Percentiles rank a stretch among this genome's conserved stretches.
Evolutionary conservation across 352 stramenopile species (phyloP).

Genomic region (Phytophthora quininea): DNA sequence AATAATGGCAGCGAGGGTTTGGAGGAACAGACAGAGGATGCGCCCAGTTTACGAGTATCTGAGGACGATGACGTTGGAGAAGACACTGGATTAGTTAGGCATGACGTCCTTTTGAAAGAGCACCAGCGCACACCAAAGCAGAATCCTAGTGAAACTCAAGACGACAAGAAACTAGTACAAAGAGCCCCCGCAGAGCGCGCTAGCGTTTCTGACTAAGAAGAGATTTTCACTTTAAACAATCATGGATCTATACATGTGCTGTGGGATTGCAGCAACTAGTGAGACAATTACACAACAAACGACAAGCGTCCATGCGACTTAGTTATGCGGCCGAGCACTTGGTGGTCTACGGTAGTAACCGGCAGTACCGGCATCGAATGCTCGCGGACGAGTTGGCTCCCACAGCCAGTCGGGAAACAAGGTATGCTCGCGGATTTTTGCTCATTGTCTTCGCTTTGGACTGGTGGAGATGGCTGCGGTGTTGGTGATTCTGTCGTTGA

Average conservation of each 20-base stretch:
- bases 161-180: conserved; percentile 26
- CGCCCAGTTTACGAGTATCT: not conserved
- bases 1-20: conserved; percentile 24
- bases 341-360: not conserved
- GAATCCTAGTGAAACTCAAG: conserved; percentile 9
- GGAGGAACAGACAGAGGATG: conserved; percentile 13
- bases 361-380: too few species aligned
- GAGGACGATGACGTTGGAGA: conserved; percentile 27
- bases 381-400: not conserved
- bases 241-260: too few species aligned
- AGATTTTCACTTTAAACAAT: too few species aligned
- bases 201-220: conserved; percentile 13
- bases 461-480: not conserved
- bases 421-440: not conserved
- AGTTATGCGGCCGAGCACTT: not conserved
- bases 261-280: too few species aligned
- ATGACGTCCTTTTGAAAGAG: conserved; percentile 35
- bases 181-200: conserved; percentile 13
- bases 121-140: conserved; percentile 26
- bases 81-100: conserved; percentile 27
- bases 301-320: too few species aligned
- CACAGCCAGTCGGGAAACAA: conserved; percentile 1
- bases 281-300: too few species aligned
- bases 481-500: not conserved
- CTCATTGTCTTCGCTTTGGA: not conserved